phyloP scores from a whole-genome alignment of 345 rosid species.

The Tarenaya hassleriana region DNA sequence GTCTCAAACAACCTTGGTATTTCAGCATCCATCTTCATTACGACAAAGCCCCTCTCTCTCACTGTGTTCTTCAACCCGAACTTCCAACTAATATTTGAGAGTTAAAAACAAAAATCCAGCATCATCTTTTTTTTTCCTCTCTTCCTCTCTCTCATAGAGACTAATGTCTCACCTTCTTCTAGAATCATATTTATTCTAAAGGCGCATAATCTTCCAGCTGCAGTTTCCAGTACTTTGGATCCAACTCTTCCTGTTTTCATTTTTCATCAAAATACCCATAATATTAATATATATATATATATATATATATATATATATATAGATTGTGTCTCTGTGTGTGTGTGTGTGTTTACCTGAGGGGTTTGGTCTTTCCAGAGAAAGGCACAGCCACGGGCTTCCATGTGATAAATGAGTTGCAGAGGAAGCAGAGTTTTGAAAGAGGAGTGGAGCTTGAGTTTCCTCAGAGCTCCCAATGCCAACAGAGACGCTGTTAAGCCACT shows the following conservation, averaged over 20 bases:
- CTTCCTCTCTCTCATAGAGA: too few species aligned
- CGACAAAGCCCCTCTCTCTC: slow-evolving; percentile 74
- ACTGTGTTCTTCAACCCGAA: slow-evolving; percentile 86
- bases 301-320: too few species aligned
- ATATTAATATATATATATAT: too few species aligned
- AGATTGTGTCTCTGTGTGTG: too few species aligned
- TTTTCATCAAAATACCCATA: too few species aligned
- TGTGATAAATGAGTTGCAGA: slow-evolving; percentile 23
- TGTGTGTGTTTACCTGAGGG: slow-evolving; percentile 41
- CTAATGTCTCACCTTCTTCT: too few species aligned
- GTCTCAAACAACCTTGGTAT: slow-evolving; percentile 77
- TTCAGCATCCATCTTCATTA: slow-evolving; percentile 99
- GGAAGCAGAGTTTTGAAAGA: slow-evolving; percentile 31
- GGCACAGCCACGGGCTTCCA: slow-evolving; percentile 37
- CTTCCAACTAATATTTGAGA: too few species aligned
- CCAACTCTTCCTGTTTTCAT: slow-evolving; percentile 23
- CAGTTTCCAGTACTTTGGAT: slow-evolving; percentile 32
- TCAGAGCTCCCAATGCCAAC: slow-evolving; percentile 37
- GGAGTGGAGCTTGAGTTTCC: slow-evolving; percentile 40
- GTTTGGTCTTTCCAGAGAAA: slow-evolving; percentile 39
- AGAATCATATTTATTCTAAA: too few species aligned
- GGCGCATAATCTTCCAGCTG: slow-evolving; percentile 34
- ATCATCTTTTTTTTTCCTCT: too few species aligned
- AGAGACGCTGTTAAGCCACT: slow-evolving; percentile 43
- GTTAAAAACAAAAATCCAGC: too few species aligned